Evolutionary conservation across 2,329 filamentous ascomycete genomes (phyloP), one percentile per base, ranked within the genome.

Genomic region (Didymella segeticola): DNA sequence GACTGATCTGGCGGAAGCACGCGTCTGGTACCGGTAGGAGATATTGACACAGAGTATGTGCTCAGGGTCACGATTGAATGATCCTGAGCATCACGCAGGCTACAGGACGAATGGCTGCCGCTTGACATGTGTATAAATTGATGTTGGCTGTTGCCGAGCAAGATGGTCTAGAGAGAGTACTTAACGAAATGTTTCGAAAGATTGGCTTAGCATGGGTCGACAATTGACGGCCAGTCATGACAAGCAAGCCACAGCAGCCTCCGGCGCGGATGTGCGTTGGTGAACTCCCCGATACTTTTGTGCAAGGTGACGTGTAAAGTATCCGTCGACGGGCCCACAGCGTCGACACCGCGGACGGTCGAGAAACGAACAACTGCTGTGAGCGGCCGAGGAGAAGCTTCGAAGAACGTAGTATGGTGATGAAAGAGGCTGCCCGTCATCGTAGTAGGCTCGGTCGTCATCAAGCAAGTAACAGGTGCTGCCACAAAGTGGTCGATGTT

Each of bases 1-100:
- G 71, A 71, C 71, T 60, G 69, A 72, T 73, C 67, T 70, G 61
- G 60, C 64, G 58, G 70, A 70, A 71, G 67, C 63, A 58, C 20
- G 38, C 43, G 43, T 43, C 27, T 54, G 45, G 39, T 27, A 46
- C 42, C 34, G 39, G 22, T 30, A 49, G 45, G 43, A 23, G 22
- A 42, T 42, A 53, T 45, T 47, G 58, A 55, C 31, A 57, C 43
- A 50, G 47, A 47, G 47, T 47, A 56, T 34, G 29, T 42, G 23
- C 46, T 53, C 23, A 33, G 4, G 37, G 30, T 47, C n/a, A 29
- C 17, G 51, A 39, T 45, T 23, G 39, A 10, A 39, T 17, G 27
- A 20, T 20, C 25, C 27, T 47, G 22, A 15, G 31, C 23, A 30
- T 17, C 38, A 48, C 14, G 8, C 43, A 17, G 29, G 17, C 29